These are phyloP conservation scores for Pyrenochaeta sp. DNA, from an alignment of 2,329 filamentous ascomycete species.

Conservation along the genomic window DNA sequence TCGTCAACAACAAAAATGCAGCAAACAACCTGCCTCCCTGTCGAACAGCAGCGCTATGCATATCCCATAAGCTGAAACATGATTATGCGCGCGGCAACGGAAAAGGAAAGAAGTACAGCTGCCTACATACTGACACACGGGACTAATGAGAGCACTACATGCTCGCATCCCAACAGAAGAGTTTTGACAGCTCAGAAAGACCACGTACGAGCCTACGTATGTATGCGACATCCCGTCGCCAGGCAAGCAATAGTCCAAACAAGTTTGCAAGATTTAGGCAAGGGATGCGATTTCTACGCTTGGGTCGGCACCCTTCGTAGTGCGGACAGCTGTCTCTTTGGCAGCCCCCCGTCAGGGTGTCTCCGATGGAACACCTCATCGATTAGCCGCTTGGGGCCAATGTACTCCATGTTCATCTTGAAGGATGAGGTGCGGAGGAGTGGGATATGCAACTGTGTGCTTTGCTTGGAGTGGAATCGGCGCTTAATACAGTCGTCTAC, in stretches of 20 bases:
- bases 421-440: slow-evolving; percentile 59
- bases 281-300: neutral
- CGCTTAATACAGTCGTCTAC: slow-evolving; percentile 91
- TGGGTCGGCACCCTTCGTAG: slow-evolving; percentile 30
- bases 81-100: no score
- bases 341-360: slow-evolving; percentile 23
- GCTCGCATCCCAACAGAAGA: slow-evolving; percentile 27
- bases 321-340: slow-evolving; percentile 38
- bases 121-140: slow-evolving; percentile 18
- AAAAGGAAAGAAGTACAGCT: slow-evolving; percentile 17
- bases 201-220: slow-evolving; percentile 32
- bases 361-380: slow-evolving; percentile 69
- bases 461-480: slow-evolving; percentile 70
- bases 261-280: slow-evolving; percentile 3
- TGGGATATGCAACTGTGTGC: slow-evolving; percentile 62
- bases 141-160: slow-evolving; percentile 15
- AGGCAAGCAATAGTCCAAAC: slow-evolving; percentile 15
- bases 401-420: slow-evolving; percentile 67
- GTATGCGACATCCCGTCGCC: slow-evolving; percentile 22
- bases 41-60: no score
- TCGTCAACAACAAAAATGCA: no score
- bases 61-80: no score
- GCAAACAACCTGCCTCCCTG: no score
- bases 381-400: slow-evolving; percentile 69
- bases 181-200: slow-evolving; percentile 31